Evolutionary conservation across 192 early-diverging fungal genomes (phyloP).

Genomic region (Neocallimastix lanati): DNA sequence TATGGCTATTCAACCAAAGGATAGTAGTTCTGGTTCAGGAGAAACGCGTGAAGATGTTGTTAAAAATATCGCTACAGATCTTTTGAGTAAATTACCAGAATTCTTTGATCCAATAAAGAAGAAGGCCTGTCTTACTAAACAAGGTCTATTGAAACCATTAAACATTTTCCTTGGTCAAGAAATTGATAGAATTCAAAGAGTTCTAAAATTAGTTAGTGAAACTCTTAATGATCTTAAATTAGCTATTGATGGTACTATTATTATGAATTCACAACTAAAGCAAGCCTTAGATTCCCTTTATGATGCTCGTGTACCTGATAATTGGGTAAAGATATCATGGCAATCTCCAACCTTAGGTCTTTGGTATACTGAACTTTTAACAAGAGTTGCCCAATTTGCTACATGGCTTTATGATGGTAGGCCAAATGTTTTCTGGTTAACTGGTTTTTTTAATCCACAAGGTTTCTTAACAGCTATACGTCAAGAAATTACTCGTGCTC

Average conservation of each 20-base stretch:
- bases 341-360: constrained; percentile 29
- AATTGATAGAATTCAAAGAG: constrained; percentile 42
- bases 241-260: constrained; percentile 48
- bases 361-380: constrained; percentile 37
- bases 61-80: constrained; percentile 35
- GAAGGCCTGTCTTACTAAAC: constrained; percentile 25
- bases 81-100: constrained; percentile 38
- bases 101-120: constrained; percentile 36
- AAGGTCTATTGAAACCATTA: constrained; percentile 32
- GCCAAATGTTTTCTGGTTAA: constrained; percentile 43
- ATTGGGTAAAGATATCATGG: constrained; percentile 43
- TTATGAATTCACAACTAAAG: constrained; percentile 29
- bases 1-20: constrained; percentile 52
- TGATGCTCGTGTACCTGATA: constrained; percentile 34
- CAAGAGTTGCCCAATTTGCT: constrained; percentile 28
- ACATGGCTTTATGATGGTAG: constrained; percentile 41
- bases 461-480: constrained; percentile 48
- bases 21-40: constrained; percentile 26
- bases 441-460: constrained; percentile 47
- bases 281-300: constrained; percentile 42
- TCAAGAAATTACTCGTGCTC: constrained; percentile 40
- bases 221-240: constrained; percentile 38
- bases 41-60: constrained; percentile 47
- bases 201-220: constrained; percentile 25
- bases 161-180: constrained; percentile 48